These are phyloP conservation scores for Thalassiosira profunda DNA, from an alignment of 108 stramenopile species.

Conservation along the genomic window DNA sequence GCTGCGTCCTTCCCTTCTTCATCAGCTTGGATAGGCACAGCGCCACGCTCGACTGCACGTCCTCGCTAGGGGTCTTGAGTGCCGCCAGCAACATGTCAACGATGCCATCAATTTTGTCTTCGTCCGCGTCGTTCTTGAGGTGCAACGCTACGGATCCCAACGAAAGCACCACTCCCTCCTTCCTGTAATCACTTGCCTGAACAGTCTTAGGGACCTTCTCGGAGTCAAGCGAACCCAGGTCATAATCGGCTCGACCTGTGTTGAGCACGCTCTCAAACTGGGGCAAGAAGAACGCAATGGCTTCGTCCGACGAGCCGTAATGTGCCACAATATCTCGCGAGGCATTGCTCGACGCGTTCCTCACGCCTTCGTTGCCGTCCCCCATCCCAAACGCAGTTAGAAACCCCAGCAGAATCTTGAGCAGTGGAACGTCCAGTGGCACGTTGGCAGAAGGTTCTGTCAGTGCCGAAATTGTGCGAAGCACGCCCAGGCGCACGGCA, in stretches of 20 bases:
- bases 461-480: conserved; percentile 70
- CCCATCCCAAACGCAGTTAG: conserved; percentile 87
- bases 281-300: conserved; percentile 81
- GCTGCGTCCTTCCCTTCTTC: conserved; percentile 91
- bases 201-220: conserved; percentile 63
- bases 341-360: conserved; percentile 68
- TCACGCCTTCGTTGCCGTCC: conserved; percentile 74
- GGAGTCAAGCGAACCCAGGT: conserved; percentile 53
- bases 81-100: conserved; percentile 85
- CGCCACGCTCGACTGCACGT: conserved; percentile 89
- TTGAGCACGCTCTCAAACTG: conserved; percentile 79
- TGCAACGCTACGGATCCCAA: conserved; percentile 90
- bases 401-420: conserved; percentile 79
- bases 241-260: conserved; percentile 62
- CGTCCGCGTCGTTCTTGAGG: conserved; percentile 79
- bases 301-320: conserved; percentile 76
- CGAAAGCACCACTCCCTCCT: conserved; percentile 91
- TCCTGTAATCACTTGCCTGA: conserved; percentile 77
- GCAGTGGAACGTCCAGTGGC: conserved; percentile 53
- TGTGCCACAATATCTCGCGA: conserved; percentile 77
- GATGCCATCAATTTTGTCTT: conserved; percentile 75
- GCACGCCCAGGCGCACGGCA: conserved; percentile 67
- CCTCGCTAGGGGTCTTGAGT: conserved; percentile 81
- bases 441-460: conserved; percentile 61
- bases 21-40: conserved; percentile 78